Evolutionary conservation across 2,329 filamentous ascomycete genomes (phyloP).

Genomic region (Colletotrichum musae): DNA sequence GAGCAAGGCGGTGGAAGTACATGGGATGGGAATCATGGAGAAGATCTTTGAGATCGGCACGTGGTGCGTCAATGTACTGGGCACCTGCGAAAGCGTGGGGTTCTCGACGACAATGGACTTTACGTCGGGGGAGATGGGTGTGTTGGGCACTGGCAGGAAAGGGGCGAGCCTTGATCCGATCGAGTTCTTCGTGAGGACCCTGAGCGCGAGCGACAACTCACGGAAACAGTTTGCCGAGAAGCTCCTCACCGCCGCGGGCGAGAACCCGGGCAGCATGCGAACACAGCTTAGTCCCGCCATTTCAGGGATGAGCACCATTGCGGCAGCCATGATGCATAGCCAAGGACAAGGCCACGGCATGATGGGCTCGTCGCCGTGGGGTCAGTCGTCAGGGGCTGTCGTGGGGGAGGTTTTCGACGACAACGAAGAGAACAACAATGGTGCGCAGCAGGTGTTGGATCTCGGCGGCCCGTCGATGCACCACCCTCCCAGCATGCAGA

Average conservation of each 20-base stretch:
- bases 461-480: slow-evolving; percentile 25
- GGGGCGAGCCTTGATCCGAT: slow-evolving; percentile 57
- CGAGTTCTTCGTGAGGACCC: slow-evolving; percentile 59
- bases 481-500: slow-evolving; percentile 11
- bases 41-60: slow-evolving; percentile 65
- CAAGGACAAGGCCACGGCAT: slow-evolving; percentile 8
- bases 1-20: slow-evolving; percentile 59
- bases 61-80: slow-evolving; percentile 61
- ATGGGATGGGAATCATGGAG: slow-evolving; percentile 65
- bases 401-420: slow-evolving; percentile 37
- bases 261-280: slow-evolving; percentile 55
- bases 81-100: slow-evolving; percentile 50
- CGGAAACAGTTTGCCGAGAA: slow-evolving; percentile 59
- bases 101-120: slow-evolving; percentile 50
- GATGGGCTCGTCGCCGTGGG: slow-evolving; percentile 24
- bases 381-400: slow-evolving; percentile 25
- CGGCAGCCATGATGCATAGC: slow-evolving; percentile 27
- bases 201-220: slow-evolving; percentile 61
- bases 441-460: slow-evolving; percentile 18
- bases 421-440: slow-evolving; percentile 26
- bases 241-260: slow-evolving; percentile 57
- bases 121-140: slow-evolving; percentile 49
- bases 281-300: slow-evolving; percentile 52
- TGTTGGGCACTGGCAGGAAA: slow-evolving; percentile 49
- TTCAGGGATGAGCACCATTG: slow-evolving; percentile 15